Percentiles rank a stretch among this genome's conserved stretches.
phyloP scores from a whole-genome alignment of 768 basidiomycete genomes.

The Pulveroboletus sp. region DNA sequence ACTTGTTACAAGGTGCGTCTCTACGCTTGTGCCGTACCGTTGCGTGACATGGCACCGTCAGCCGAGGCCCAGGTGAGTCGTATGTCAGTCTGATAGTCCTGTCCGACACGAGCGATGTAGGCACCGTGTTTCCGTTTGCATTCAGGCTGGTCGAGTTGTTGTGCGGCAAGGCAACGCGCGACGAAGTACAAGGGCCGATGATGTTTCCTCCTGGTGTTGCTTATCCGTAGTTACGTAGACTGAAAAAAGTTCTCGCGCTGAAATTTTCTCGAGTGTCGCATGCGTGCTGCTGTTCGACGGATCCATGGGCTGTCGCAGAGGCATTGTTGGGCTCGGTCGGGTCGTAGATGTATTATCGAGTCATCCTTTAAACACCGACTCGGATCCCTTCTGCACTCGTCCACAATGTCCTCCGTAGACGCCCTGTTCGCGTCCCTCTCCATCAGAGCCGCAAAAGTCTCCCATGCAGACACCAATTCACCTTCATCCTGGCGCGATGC shows the following conservation, averaged over 20 bases:
- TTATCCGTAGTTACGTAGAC: constrained; percentile 31
- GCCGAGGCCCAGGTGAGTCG: constrained; percentile 68
- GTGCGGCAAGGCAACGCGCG: constrained; percentile 59
- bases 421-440: constrained; percentile 46
- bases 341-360: constrained; percentile 21
- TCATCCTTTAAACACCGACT: constrained; percentile 22
- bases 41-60: constrained; percentile 25
- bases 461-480: constrained; percentile 63
- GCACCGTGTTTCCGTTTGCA: constrained; percentile 76
- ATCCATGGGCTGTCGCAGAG: constrained; percentile 20
- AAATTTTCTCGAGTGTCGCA: constrained; percentile 16
- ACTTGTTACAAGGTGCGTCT: constrained; percentile 68
- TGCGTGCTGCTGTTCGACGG: constrained; percentile 28
- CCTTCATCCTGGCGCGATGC: constrained; percentile 78
- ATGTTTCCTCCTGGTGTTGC: constrained; percentile 60
- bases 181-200: constrained; percentile 65
- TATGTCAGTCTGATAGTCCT: background rate
- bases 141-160: constrained; percentile 72
- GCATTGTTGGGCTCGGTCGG: constrained; percentile 7
- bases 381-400: constrained; percentile 4
- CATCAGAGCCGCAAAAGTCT: constrained; percentile 50
- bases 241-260: constrained; percentile 14
- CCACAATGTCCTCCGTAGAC: constrained; percentile 37
- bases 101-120: constrained; percentile 29
- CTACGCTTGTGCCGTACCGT: background rate